Conservation (phyloP, 2,329 filamentous ascomycete genomes). For the Alternaria brassicicola region DNA sequence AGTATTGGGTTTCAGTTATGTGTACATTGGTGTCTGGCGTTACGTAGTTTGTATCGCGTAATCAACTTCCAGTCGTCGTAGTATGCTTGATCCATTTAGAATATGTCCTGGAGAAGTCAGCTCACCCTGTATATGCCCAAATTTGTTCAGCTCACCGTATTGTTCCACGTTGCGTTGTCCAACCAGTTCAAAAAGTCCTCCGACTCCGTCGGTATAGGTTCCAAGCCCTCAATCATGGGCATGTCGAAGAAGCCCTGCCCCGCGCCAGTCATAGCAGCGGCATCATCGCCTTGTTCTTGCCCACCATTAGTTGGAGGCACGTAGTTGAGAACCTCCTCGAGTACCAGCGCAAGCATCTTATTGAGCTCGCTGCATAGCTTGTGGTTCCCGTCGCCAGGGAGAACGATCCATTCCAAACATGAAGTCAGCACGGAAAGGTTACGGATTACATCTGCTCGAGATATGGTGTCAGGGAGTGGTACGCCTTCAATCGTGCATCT, state of each 20-base stretch:
- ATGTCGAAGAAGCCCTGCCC: conserved; percentile 43
- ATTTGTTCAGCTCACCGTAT: conserved; percentile 25
- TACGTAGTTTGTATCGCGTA: neutral
- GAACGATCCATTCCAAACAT: conserved; percentile 43
- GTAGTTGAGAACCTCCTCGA: conserved; percentile 47
- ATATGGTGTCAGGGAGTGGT: conserved; percentile 37
- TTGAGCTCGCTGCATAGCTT: conserved; percentile 46
- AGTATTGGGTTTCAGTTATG: neutral
- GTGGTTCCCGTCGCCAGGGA: conserved; percentile 45
- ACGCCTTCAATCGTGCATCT: conserved; percentile 43
- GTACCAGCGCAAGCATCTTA: conserved; percentile 43
- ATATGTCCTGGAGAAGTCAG: conserved; percentile 19
- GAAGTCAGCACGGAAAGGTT: conserved; percentile 46
- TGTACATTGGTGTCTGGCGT: neutral
- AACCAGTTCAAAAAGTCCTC: conserved; percentile 47
- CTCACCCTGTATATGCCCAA: neutral
- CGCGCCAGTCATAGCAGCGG: conserved; percentile 13
- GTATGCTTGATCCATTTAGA: conserved; percentile 1
- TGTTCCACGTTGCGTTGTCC: conserved; percentile 47
- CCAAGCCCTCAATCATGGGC: conserved; percentile 44
- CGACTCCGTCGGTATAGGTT: conserved; percentile 45
- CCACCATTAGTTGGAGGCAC: conserved; percentile 32
- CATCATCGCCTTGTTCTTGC: conserved; percentile 17
- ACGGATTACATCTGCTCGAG: conserved; percentile 45
- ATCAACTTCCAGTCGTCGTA: neutral